phyloP scores from a whole-genome alignment of 2,329 filamentous ascomycete species.

The Penicillium sp. region DNA sequence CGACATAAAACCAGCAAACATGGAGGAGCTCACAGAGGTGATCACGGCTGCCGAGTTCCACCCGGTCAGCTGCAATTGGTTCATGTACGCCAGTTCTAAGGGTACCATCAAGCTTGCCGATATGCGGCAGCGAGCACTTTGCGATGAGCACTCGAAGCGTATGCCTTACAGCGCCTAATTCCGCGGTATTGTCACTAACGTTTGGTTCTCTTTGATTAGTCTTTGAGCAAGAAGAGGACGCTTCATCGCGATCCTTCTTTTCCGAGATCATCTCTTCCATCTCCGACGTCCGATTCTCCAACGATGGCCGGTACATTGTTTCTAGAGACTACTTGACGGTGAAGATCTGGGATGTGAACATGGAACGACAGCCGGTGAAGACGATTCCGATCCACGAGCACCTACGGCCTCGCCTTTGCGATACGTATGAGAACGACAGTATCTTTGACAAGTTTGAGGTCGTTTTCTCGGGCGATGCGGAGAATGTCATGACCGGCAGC shows the following conservation, averaged over 20 bases:
- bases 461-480: slow-evolving; percentile 94
- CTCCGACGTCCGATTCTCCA: slow-evolving; percentile 94
- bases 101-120: slow-evolving; percentile 98
- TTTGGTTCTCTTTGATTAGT: slow-evolving; percentile 51
- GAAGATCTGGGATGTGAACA: slow-evolving; percentile 99
- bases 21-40: slow-evolving; percentile 98
- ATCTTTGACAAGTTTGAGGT: slow-evolving; percentile 99
- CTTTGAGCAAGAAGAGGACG: slow-evolving; percentile 98
- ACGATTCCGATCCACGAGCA: slow-evolving; percentile 99
- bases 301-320: slow-evolving; percentile 93
- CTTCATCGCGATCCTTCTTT: slow-evolving; percentile 94
- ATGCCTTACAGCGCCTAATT: slow-evolving; percentile 36
- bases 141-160: slow-evolving; percentile 94
- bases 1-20: slow-evolving; percentile 98
- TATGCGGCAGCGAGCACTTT: slow-evolving; percentile 94
- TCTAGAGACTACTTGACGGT: slow-evolving; percentile 97
- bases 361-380: slow-evolving; percentile 96
- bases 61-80: slow-evolving; percentile 96
- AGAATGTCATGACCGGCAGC: slow-evolving; percentile 99
- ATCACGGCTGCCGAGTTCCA: slow-evolving; percentile 98
- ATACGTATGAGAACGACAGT: slow-evolving; percentile 98
- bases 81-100: slow-evolving; percentile 99
- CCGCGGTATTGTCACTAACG: slow-evolving; percentile 13
- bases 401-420: slow-evolving; percentile 84
- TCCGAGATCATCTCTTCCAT: slow-evolving; percentile 99